Conservation (phyloP, 2,329 filamentous ascomycete genomes). For the Cladophialophora chaetospira region DNA sequence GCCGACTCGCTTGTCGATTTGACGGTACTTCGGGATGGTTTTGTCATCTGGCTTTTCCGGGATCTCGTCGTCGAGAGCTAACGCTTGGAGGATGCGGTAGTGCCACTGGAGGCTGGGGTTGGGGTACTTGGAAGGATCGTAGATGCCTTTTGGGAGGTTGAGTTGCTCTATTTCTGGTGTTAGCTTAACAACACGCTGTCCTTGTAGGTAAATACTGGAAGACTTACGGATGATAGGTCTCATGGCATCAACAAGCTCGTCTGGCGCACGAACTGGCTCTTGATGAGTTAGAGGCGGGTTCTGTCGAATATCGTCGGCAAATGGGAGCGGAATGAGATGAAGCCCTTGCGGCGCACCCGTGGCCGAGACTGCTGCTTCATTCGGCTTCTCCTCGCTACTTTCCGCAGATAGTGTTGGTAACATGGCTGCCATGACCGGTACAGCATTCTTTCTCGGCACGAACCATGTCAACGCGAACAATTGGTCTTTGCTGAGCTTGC, state of each 20-base stretch:
- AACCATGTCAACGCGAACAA: conserved; percentile 91
- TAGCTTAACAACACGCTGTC: too few relatives aligned
- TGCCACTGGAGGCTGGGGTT: conserved; percentile 97
- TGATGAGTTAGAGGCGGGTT: conserved; percentile 62
- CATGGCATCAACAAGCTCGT: conserved; percentile 78
- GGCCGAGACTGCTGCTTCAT: conserved; percentile 27
- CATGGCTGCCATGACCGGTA: conserved; percentile 77
- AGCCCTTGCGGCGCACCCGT: conserved; percentile 34
- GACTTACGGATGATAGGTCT: conserved; percentile 64
- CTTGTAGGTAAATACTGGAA: neutral
- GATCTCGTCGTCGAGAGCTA: conserved; percentile 88
- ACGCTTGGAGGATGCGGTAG: conserved; percentile 87
- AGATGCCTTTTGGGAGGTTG: conserved; percentile 81
- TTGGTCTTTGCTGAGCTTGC: conserved; percentile 76
- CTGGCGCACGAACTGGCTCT: conserved; percentile 58
- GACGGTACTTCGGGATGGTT: conserved; percentile 79
- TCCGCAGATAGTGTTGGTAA: conserved; percentile 55
- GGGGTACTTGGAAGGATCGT: conserved; percentile 83
- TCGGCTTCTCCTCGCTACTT: conserved; percentile 20
- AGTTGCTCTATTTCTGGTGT: conserved; percentile 61
- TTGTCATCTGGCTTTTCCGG: conserved; percentile 74
- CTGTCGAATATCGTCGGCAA: conserved; percentile 81
- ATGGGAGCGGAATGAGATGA: conserved; percentile 74
- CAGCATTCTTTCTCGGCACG: conserved; percentile 76
- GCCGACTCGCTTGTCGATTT: conserved; percentile 87